Evolutionary conservation across 2,329 filamentous ascomycete species (phyloP).

Genomic region (Plectosphaerella cucumerina): DNA sequence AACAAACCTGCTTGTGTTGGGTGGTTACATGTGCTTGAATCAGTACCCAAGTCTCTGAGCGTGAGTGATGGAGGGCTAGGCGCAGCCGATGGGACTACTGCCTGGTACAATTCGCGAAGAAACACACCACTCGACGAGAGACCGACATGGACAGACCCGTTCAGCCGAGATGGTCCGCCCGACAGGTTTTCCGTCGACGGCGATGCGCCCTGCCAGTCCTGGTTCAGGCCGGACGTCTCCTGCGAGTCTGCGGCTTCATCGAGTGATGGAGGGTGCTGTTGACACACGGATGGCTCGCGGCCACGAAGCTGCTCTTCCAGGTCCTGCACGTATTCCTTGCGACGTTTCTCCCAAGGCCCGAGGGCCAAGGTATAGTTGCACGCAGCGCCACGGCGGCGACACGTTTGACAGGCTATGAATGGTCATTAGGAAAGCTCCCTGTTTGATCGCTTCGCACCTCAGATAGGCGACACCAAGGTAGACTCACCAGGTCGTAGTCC

Average conservation of each 20-base stretch:
- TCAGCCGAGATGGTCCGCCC: neutral
- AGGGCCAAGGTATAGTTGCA: constrained; percentile 1
- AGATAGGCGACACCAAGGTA: no score
- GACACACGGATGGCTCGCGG: no score
- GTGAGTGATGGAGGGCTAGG: neutral
- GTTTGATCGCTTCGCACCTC: no score
- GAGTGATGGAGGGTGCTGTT: no score
- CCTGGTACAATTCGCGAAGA: neutral
- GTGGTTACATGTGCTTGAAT: no score
- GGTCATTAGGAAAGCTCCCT: no score
- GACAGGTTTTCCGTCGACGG: neutral
- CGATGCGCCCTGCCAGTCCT: constrained; percentile 1
- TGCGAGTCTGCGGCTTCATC: no score
- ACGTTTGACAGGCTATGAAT: neutral
- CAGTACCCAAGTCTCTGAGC: neutral
- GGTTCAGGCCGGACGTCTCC: no score
- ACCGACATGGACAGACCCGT: neutral
- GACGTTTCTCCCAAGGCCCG: neutral
- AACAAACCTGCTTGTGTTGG: no score
- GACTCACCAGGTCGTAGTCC: neutral
- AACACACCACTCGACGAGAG: constrained; percentile 1
- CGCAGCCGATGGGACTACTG: neutral
- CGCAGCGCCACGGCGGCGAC: neutral
- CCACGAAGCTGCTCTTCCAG: neutral
- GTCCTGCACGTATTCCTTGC: neutral